Conservation (phyloP, 805 yeast species). For the Candida succiphila region DNA sequence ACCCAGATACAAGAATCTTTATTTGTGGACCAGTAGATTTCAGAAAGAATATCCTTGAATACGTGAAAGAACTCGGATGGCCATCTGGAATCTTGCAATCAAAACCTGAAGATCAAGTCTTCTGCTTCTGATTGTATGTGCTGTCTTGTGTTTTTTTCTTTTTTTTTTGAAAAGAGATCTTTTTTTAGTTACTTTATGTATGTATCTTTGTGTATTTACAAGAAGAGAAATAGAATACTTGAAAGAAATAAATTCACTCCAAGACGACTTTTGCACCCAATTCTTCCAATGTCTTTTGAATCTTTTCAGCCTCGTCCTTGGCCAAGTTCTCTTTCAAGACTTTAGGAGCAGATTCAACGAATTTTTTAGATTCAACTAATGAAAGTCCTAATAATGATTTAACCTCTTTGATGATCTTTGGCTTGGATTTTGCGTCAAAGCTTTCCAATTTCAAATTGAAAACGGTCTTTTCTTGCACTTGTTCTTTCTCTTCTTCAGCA, state of each 20-base stretch:
- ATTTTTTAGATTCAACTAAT: slow-evolving; percentile 93
- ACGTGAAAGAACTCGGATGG: slow-evolving; percentile 57
- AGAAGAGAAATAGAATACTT: background rate
- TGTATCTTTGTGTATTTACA: background rate
- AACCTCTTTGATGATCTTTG: slow-evolving; percentile 96
- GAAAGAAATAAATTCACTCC: slow-evolving; percentile 41
- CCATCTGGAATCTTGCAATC: slow-evolving; percentile 22
- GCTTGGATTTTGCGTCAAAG: slow-evolving; percentile 90
- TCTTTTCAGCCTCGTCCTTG: slow-evolving; percentile 95
- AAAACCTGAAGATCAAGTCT: slow-evolving; percentile 25
- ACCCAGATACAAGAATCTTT: slow-evolving; percentile 43
- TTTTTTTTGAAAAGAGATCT: too few species aligned
- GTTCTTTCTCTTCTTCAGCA: slow-evolving; percentile 66
- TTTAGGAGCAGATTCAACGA: slow-evolving; percentile 97
- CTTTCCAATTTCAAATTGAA: slow-evolving; percentile 87
- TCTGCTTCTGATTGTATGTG: slow-evolving; percentile 18
- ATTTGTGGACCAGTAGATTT: slow-evolving; percentile 71
- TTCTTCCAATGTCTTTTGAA: slow-evolving; percentile 85
- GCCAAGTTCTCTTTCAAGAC: slow-evolving; percentile 89
- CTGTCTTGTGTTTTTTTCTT: background rate
- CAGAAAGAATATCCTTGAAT: slow-evolving; percentile 41
- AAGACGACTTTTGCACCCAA: slow-evolving; percentile 88
- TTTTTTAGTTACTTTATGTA: too few species aligned
- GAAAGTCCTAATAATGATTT: slow-evolving; percentile 85
- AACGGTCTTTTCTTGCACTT: slow-evolving; percentile 82